phyloP scores from a whole-genome alignment of 2,329 filamentous ascomycete genomes.

The Trichophaea hybrida region DNA sequence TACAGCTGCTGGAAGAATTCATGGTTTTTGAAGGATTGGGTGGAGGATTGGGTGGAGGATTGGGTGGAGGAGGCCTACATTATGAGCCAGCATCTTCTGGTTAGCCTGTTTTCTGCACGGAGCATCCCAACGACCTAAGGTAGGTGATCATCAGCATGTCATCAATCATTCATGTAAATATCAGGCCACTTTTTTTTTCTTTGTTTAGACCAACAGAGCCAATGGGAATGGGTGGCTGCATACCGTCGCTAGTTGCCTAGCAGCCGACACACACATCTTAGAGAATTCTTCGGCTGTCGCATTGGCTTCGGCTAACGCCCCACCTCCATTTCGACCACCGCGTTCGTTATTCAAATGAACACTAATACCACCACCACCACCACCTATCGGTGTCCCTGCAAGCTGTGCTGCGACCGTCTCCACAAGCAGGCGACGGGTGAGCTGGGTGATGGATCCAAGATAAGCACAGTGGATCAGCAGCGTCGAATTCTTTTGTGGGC shows the following conservation, averaged over 20 bases:
- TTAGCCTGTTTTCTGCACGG: constrained; percentile 18
- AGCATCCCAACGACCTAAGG: constrained; percentile 20
- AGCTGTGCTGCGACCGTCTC: constrained; percentile 6
- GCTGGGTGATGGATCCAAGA: constrained; percentile 15
- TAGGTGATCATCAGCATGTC: neutral
- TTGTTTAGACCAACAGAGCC: neutral
- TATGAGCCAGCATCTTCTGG: constrained; percentile 20
- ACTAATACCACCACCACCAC: neutral
- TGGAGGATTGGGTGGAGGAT: neutral
- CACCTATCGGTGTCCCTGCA: neutral
- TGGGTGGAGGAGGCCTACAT: constrained; percentile 9
- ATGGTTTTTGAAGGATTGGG: no score
- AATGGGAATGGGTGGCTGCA: neutral
- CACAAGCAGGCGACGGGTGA: constrained; percentile 18
- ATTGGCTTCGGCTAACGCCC: constrained; percentile 2
- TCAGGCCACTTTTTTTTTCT: constrained; percentile 5
- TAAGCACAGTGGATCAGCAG: constrained; percentile 21
- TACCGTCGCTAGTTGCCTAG: constrained; percentile 23
- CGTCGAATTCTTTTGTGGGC: constrained; percentile 16
- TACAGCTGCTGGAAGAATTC: no score
- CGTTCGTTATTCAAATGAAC: neutral
- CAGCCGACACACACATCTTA: constrained; percentile 20
- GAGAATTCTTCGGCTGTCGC: constrained; percentile 11
- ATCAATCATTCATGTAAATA: constrained; percentile 2
- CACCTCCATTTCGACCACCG: neutral